Percentiles rank a stretch among this genome's conserved stretches.
These are phyloP conservation scores for Yarrowia sp. DNA, from an alignment of 805 yeast genomes.

Conservation along the genomic window DNA sequence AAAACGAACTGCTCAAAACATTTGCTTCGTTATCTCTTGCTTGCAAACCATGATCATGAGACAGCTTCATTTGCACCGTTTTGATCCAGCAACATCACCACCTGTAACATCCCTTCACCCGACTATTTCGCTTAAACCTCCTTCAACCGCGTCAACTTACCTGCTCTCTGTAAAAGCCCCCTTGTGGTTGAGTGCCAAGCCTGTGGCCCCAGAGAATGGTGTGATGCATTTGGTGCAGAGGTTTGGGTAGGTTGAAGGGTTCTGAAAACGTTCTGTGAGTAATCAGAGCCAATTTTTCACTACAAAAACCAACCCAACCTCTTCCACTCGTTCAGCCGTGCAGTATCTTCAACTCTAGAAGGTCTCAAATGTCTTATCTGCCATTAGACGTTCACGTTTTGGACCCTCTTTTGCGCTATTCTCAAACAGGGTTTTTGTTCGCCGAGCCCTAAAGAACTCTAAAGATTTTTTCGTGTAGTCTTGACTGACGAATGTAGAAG, in stretches of 20 bases:
- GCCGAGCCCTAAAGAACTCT: background rate
- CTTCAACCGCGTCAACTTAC: slow-evolving; percentile 6
- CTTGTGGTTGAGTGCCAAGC: slow-evolving; percentile 16
- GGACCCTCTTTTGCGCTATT: background rate
- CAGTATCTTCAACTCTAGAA: background rate
- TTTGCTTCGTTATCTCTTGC: too few species aligned
- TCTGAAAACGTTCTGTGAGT: too few species aligned
- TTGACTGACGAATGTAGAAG: too few species aligned
- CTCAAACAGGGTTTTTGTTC: slow-evolving; percentile 2
- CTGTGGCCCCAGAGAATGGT: slow-evolving; percentile 22
- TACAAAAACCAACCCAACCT: too few species aligned
- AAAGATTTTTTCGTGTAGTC: too few species aligned
- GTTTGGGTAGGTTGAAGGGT: background rate
- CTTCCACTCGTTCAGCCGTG: too few species aligned
- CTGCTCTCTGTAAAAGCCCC: background rate
- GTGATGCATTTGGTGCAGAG: slow-evolving; percentile 17
- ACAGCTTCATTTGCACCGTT: background rate
- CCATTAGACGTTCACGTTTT: background rate
- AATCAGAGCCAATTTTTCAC: too few species aligned
- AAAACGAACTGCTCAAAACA: too few species aligned
- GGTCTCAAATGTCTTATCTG: background rate
- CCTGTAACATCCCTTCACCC: slow-evolving; percentile 3
- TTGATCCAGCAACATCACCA: background rate
- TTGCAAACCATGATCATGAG: too few species aligned
- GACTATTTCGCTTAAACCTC: slow-evolving; percentile 16